A percentile compares a stretch with the other conserved stretches of the same genome.
phyloP scores from a whole-genome alignment of 345 rosid genomes.

The Eucalyptus tenuipes region DNA sequence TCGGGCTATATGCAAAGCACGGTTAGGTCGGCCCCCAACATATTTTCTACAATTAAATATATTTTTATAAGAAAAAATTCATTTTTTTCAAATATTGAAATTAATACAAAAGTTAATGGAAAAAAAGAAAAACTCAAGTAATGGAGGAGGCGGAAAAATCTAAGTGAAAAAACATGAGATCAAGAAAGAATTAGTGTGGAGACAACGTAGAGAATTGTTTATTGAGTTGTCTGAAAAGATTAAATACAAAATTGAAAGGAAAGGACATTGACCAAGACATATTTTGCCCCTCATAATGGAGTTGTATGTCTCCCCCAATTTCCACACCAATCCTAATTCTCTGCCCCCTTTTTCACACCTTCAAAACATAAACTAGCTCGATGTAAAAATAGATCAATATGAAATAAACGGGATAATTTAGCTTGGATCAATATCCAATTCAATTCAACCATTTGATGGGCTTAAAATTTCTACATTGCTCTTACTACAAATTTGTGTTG shows the following conservation, averaged over 20 bases:
- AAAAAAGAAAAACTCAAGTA: not conserved
- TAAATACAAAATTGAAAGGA: not conserved
- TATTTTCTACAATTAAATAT: not conserved
- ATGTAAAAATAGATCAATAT: not conserved
- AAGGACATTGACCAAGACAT: not conserved
- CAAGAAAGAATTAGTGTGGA: not conserved
- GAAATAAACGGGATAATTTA: not conserved
- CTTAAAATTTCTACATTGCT: not conserved
- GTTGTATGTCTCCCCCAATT: not conserved
- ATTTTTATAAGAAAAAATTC: not conserved
- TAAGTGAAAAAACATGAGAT: not conserved
- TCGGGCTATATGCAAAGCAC: not conserved
- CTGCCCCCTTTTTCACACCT: rapidly evolving
- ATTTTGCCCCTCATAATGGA: not conserved
- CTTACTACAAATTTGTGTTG: rapidly evolving
- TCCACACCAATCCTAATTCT: not conserved
- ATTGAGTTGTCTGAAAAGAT: not conserved
- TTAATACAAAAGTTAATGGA: not conserved
- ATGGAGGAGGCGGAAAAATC: not conserved
- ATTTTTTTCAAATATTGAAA: not conserved
- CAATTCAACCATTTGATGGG: not conserved
- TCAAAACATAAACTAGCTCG: not conserved
- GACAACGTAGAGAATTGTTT: not conserved
- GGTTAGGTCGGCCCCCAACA: not conserved
- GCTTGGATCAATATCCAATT: not conserved